Evolutionary conservation across 305 asterid genomes (phyloP).

Genomic region (Fraxinus dipetala): DNA sequence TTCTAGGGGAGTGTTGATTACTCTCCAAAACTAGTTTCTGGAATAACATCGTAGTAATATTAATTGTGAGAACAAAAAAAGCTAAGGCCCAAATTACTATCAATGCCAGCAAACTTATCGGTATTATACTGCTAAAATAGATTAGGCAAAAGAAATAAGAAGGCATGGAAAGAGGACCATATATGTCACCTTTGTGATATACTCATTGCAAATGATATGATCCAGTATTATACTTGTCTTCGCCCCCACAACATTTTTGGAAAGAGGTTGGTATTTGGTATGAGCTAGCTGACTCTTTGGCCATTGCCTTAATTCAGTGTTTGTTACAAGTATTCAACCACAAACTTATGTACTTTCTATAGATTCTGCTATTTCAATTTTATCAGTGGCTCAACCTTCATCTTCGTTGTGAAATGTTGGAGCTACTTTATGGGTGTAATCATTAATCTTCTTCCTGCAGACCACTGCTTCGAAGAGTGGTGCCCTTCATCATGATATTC

Average conservation of each 20-base stretch:
- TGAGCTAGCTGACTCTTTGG: not conserved
- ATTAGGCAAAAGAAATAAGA: not conserved
- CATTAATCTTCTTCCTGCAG: conserved; percentile 45
- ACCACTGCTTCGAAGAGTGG: conserved; percentile 84
- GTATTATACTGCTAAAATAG: not conserved
- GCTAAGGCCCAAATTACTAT: not conserved
- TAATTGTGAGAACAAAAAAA: not conserved
- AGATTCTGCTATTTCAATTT: not conserved
- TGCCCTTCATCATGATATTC: conserved; percentile 77
- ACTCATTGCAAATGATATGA: not conserved
- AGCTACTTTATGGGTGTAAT: conserved; percentile 19
- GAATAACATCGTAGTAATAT: conserved; percentile 10
- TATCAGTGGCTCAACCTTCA: not conserved
- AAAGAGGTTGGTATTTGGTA: not conserved
- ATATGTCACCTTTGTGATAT: not conserved
- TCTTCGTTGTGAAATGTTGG: conserved; percentile 10
- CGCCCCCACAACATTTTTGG: not conserved
- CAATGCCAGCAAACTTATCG: not conserved
- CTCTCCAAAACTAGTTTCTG: not conserved
- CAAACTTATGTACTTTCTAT: conserved; percentile 1
- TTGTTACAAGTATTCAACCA: conserved; percentile 2
- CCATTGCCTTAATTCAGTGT: conserved; percentile 8
- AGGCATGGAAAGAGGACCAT: not conserved
- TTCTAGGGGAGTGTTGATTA: not conserved
- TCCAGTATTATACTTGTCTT: not conserved